Base-by-base conservation (phyloP, 805 yeast species). In the Metschnikowia cerradonensis region DNA sequence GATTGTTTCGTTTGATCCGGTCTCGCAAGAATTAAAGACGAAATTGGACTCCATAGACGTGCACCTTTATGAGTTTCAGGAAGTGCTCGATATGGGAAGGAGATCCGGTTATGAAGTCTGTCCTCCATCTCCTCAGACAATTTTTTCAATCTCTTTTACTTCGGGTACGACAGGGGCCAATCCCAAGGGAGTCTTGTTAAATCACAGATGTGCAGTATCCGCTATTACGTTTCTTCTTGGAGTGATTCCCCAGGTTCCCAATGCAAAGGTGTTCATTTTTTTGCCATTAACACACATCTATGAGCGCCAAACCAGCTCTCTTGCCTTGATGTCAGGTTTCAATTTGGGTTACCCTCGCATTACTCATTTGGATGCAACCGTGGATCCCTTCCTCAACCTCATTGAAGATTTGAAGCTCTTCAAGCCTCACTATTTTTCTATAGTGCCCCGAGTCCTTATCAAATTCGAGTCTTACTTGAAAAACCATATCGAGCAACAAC, bases 161-260 rank as follows among this genome's bases (percentile, higher is more conserved):
- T 84, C 88, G 11, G 76, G 80, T 38, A 83, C 89, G 19, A 82
- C 87, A 17, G 78, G 82, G 35, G 58, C 67, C 47, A 46, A 46
- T 17, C 88, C 92, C 53, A 87, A 87, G 71, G 91, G 92, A 58
- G 91, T 84, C 19, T 78, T 81, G 32, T 68, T 84, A 51, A 39
- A 45, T 32, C 54, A 53, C 36, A 30, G 22, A 15, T 41, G 32
- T 15, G 53, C 52, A 8, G 52, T 48, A 3, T 45, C 53, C 5
- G 45, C 53, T 2, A 47, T 48, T 13, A 42, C 45, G 19, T 47
- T 50, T 30, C 46, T 47, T 17, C 23, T 51, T 17, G 31, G 42
- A 2, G 38, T 41, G 36, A 39, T 42, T n/a, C 42, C 51, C 8
- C 47, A 43, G 22, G n/a, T 19, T n/a, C 35, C 26, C 8, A 19